A percentile compares a stretch with the other conserved stretches of the same genome.
These are phyloP conservation scores for Sporothrix humicola DNA, from an alignment of 2,329 filamentous ascomycete species.

Conservation along the genomic window DNA sequence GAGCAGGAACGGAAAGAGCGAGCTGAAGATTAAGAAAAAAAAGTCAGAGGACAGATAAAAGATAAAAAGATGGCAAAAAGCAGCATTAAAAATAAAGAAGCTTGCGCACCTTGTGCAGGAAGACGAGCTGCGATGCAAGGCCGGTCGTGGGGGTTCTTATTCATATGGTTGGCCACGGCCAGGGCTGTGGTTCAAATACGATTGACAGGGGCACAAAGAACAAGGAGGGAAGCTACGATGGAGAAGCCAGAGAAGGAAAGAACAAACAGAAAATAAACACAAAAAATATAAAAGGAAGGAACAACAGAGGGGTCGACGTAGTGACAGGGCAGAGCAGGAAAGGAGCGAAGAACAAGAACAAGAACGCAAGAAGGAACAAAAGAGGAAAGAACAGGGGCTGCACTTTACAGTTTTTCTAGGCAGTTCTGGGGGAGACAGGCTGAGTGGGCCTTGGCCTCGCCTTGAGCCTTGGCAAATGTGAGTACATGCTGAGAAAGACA, in stretches of 20 bases:
- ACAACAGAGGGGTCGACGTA: conserved; percentile 19
- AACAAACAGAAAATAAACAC: not conserved
- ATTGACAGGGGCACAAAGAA: not conserved
- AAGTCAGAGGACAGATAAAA: not conserved
- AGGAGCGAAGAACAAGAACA: not conserved
- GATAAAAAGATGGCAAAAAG: not conserved
- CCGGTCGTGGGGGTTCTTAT: conserved; percentile 28
- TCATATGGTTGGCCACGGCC: conserved; percentile 26
- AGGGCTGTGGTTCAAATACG: not conserved
- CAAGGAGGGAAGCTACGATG: not conserved
- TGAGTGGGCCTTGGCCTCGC: conserved; percentile 20
- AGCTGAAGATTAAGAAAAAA: not conserved
- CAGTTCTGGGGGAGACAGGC: conserved; percentile 1
- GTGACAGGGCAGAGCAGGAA: not conserved
- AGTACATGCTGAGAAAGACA: not conserved
- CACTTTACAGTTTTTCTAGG: no score
- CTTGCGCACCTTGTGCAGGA: not conserved
- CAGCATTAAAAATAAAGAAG: not conserved
- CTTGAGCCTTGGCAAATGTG: not conserved
- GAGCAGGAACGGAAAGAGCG: not conserved
- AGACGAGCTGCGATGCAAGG: conserved; percentile 9
- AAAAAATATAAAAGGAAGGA: not conserved
- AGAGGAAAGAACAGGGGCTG: not conserved
- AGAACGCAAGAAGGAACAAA: not conserved
- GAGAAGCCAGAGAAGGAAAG: not conserved